Conservation (phyloP, 495 filamentous ascomycete species). For the Neurospora sp. region DNA sequence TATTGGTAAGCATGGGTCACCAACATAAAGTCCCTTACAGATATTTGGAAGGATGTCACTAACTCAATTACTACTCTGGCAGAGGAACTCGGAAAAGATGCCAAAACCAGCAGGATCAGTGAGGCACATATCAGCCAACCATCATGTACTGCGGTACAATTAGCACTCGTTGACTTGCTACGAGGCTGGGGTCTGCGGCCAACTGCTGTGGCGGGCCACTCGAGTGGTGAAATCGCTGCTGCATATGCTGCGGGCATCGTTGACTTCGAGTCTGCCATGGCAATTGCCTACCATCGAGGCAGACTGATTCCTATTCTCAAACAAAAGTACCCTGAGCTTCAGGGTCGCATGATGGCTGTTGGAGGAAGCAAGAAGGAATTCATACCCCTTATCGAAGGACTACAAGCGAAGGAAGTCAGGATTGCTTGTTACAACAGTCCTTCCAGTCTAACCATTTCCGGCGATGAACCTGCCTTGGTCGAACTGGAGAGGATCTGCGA, state of each 20-base stretch:
- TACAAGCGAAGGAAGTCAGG: conserved; percentile 27
- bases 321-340: conserved; percentile 18
- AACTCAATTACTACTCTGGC: background rate
- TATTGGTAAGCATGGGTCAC: conserved; percentile 5
- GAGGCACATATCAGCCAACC: conserved; percentile 37
- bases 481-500: conserved; percentile 36
- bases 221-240: conserved; percentile 51
- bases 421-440: conserved; percentile 52
- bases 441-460: conserved; percentile 49
- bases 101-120: conserved; percentile 33
- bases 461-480: conserved; percentile 39
- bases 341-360: conserved; percentile 41
- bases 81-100: conserved; percentile 20
- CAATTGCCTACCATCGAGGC: conserved; percentile 38
- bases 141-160: conserved; percentile 38
- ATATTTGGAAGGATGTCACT: background rate
- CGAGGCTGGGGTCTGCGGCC: conserved; percentile 42
- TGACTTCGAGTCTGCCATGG: conserved; percentile 41
- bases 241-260: conserved; percentile 37
- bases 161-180: conserved; percentile 45
- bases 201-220: conserved; percentile 47
- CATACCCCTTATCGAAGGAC: conserved; percentile 24
- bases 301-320: conserved; percentile 25
- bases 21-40: background rate
- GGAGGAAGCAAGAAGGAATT: conserved; percentile 35